Evolutionary conservation across 176 grass and related monocot species (phyloP), one percentile per base, ranked within the genome.

Genomic region (Stipa capillata): DNA sequence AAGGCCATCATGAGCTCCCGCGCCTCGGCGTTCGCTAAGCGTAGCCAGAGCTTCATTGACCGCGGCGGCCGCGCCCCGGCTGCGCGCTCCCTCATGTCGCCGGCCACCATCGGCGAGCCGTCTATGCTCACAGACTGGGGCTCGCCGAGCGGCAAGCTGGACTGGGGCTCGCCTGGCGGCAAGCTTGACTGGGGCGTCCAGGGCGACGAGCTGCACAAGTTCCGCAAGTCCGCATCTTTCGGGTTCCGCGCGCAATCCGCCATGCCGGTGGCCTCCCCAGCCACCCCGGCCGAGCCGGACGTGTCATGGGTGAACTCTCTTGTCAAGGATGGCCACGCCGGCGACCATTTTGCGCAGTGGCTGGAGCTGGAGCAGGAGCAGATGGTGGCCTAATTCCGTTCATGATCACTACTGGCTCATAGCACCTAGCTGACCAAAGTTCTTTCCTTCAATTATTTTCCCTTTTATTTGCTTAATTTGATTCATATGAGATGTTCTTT

Each of bases 31-130:
- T 92, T 93, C 57, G 83, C 82, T n/a, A 93, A 94, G 85, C 90
- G 97, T 42, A 99, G 97, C 79, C 92, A 99, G 86, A 99, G 97
- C 88, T 99, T 99, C 80, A 81, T 85, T 43, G 97, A 99, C 75
- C 97, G 92, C 55, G 83, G 73, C 16, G 90, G 82, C 15, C 72
- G 77, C 54, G 63, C 81, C 6, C 79, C 65, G 72, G 68, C 57
- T 20, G 11, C 59, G 32, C 85, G 73, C 59, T 88, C 90, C 7
- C 80, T 86, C 45, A 94, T 94, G 91, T 90, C 89, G 9, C 86
- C 71, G 52, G 40, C 91, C 1, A 57, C 87, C 16, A 37, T 79
- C 5, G 74, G 59, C 34, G 13, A 86, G 32, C 81, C 91, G 20
- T 68, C 84, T 3, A 79, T 91, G 77, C 53, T 95, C 80, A 91